A percentile compares a stretch with the other conserved stretches of the same genome.
Evolutionary conservation across 1,284 basidiomycete genomes (phyloP).

Genomic region (Cutaneotrichosporon cyanovorans): DNA sequence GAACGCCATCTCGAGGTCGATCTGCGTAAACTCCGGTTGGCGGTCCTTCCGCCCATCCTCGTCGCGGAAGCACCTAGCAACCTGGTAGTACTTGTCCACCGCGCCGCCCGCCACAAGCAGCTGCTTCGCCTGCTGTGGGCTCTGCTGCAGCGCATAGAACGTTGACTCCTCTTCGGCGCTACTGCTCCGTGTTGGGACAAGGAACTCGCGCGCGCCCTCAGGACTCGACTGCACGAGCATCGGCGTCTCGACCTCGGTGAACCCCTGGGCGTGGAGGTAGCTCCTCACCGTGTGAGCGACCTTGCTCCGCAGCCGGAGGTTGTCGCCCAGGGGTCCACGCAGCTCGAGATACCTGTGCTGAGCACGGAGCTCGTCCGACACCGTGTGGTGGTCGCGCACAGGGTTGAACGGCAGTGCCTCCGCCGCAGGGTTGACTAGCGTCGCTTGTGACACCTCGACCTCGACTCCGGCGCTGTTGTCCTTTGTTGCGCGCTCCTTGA

Average conservation of each 20-base stretch:
- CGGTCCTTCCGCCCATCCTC: conserved; percentile 90
- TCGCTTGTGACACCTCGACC: conserved; percentile 62
- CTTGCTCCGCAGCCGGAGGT: conserved; percentile 68
- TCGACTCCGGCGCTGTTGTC: conserved; percentile 54
- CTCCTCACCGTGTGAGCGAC: conserved; percentile 71
- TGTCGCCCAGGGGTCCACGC: conserved; percentile 65
- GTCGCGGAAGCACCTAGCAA: conserved; percentile 90
- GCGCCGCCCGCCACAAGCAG: conserved; percentile 85
- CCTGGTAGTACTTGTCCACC: conserved; percentile 81
- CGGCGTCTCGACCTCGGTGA: conserved; percentile 88
- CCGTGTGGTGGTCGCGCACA: conserved; percentile 59
- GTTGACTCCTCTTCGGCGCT: conserved; percentile 46
- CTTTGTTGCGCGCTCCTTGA: conserved; percentile 57
- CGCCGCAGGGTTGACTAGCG: conserved; percentile 69
- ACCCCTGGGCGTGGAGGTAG: conserved; percentile 65
- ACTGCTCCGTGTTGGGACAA: conserved; percentile 69
- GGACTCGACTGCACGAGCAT: conserved; percentile 86
- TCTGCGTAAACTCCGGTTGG: conserved; percentile 93
- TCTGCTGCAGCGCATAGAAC: conserved; percentile 89
- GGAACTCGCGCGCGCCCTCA: conserved; percentile 88
- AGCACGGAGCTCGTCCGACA: conserved; percentile 75
- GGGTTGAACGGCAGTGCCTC: conserved; percentile 69
- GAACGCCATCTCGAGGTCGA: conserved; percentile 95
- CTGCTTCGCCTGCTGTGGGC: conserved; percentile 93
- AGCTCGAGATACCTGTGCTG: conserved; percentile 84